These are phyloP conservation scores for Amoebophrya sp. DNA, from an alignment of 169 alveolate genomes.

Conservation along the genomic window DNA sequence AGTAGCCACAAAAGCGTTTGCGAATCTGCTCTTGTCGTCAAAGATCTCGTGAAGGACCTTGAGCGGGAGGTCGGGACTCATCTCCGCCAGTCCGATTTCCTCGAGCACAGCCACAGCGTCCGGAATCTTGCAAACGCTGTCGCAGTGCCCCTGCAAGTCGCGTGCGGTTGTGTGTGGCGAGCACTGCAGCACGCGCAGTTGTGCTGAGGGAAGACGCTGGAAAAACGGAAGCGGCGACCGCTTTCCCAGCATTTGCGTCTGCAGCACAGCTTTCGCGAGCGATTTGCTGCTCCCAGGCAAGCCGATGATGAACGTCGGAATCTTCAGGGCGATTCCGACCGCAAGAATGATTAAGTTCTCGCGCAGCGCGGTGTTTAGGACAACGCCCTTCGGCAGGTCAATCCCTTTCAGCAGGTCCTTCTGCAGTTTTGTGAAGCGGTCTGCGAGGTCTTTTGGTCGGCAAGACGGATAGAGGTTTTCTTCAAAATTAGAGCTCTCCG, in stretches of 20 bases:
- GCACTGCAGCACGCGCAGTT: not conserved
- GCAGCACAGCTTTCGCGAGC: not conserved
- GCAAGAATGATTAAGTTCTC: not conserved
- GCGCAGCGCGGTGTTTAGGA: not conserved
- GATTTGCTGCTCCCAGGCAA: not conserved
- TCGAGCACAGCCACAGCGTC: not conserved
- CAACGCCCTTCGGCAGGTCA: not conserved
- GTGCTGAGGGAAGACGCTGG: not conserved
- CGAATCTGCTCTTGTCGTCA: not conserved
- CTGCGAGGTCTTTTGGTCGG: no score
- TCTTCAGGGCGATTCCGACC: not conserved
- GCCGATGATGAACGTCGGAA: not conserved
- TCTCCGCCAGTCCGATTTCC: not conserved
- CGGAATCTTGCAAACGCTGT: not conserved
- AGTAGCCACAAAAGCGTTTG: not conserved
- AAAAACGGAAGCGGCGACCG: not conserved
- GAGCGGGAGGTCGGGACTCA: not conserved
- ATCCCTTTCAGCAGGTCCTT: no score
- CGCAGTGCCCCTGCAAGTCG: not conserved
- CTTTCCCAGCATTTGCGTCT: not conserved
- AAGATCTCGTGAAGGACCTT: not conserved
- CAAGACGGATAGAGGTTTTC: no score
- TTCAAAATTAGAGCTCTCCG: no score
- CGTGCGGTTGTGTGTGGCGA: not conserved
- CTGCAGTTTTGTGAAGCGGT: no score